Evolutionary conservation across 495 filamentous ascomycete genomes (phyloP), one percentile per base, ranked within the genome.

Genomic region (Penicillium cinerascens): DNA sequence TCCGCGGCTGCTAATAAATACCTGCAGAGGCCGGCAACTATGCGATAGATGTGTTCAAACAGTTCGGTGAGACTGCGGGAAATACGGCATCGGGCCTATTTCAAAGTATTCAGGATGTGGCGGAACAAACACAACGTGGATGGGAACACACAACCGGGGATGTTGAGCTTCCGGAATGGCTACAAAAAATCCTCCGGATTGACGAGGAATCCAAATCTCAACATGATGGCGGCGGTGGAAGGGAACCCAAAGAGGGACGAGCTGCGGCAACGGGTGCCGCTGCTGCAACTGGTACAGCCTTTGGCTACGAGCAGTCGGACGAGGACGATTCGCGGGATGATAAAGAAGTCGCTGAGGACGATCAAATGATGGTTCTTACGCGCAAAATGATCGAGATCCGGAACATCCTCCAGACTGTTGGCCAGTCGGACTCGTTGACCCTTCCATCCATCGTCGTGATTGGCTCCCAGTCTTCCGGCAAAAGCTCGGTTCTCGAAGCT

Each of bases 331-430:
- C 72, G 0, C 73, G 87, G 21, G 71, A 71, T 21, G 82, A 80
- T 36, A 78, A 79, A 42, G 78, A 88, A 58, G 72, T 74, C 48
- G 88, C 91, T 4, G 83, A 87, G 61, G 92, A 99, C 63, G 93
- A 99, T 62, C 93, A 99, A 69, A 99, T 99, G 92, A 99, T 99
- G 93, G 76, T 96, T 57, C 76, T 99, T 67, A 99, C 93, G 0
- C 92, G 92, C 73, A 96, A 95, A 70, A 99, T 99, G 93, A 99
- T 99, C 63, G 92, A 99, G 68, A 97, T 99, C 46, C 77, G 95
- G 54, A 91, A 86, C 55, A 90, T 99, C 37, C 76, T 99, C 6
- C 86, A 92, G 62, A 83, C 85, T 17, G 87, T 99, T 42, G 93
- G 93, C 38, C 91, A 99, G 72, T 92, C 91, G 6, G 87, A 84